Base-by-base conservation (phyloP, 139 green algal species). In the Haematococcus sp. region DNA sequence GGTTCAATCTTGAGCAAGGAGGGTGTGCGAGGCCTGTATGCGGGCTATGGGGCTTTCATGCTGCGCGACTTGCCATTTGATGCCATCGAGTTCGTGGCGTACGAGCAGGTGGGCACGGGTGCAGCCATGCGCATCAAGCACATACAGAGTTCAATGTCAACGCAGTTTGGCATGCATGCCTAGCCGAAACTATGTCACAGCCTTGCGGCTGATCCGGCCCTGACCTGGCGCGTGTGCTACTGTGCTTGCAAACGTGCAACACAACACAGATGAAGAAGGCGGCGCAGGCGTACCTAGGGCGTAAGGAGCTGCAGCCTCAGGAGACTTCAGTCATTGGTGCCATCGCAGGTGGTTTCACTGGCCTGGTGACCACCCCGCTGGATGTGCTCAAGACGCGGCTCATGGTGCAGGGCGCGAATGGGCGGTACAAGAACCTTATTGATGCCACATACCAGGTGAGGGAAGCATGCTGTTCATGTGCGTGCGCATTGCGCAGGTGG, bases 31-130 rank as follows among this genome's bases (percentile, higher is more conserved):
- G 89, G 96, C 31, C 33, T 97, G 61, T 97, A 97, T 83, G 93
- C 92, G n/a, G 96, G 96, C 35, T 99, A 98, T 80, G 87, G 90
- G 5, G 95, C 94, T n/a, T 99, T 99, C 87, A 82, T 99, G 63
- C 80, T 98, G 61, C 84, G 96, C 11, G 96, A 99, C 80, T 88
- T 99, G 63, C 95, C 96, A 0, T 99, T 99, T 81, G 96, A 99
- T 68, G 95, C 95, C 64, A 96, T 99, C 49, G 94, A 99, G 83
- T 99, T 99, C 77, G 81, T 94, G 30, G 76, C 86, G 0, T 97
- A 97, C 66, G 93, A 98, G 84, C 86, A 92, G 78, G 73, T 93
- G 58, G 92, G 75, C 49, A 56, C 30, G 74, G 40, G 40, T n/a
- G n/a, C n/a, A n/a, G n/a, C n/a, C n/a, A n/a, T n/a, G n/a, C n/a